phyloP scores from a whole-genome alignment of 768 basidiomycete species.

The Strobilomyces confusus region DNA sequence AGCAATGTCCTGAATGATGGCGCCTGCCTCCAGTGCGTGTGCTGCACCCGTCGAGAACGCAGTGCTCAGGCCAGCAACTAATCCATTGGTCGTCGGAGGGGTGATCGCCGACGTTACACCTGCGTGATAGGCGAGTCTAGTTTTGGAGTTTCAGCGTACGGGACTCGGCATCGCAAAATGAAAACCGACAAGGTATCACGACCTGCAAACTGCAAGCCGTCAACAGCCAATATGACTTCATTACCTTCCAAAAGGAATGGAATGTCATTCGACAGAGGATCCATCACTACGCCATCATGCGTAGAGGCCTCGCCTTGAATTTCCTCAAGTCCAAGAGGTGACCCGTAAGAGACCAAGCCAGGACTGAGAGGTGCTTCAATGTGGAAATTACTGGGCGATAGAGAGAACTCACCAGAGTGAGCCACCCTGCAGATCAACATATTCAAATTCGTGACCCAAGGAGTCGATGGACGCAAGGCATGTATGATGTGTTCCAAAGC shows the following conservation, averaged over 20 bases:
- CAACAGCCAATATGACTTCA: conserved; percentile 56
- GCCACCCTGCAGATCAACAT: conserved; percentile 64
- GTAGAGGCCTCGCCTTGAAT: conserved; percentile 52
- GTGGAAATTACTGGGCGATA: background rate
- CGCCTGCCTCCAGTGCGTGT: conserved; percentile 53
- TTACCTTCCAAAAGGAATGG: conserved; percentile 35
- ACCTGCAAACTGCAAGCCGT: conserved; percentile 68
- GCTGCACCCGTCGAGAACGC: conserved; percentile 54
- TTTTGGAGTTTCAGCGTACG: conserved; percentile 2
- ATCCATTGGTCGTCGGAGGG: conserved; percentile 47
- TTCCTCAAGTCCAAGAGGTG: conserved; percentile 51
- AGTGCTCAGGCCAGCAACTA: conserved; percentile 55
- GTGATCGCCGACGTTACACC: conserved; percentile 64
- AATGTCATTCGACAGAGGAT: conserved; percentile 33
- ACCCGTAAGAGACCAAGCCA: conserved; percentile 40
- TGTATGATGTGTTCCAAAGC: conserved; percentile 38
- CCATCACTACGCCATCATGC: conserved; percentile 53
- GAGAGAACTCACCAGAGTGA: conserved; percentile 43
- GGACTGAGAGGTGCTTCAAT: conserved; percentile 32
- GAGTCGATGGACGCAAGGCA: conserved; percentile 20
- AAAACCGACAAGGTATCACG: conserved; percentile 49
- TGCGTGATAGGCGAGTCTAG: conserved; percentile 62
- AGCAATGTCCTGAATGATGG: conserved; percentile 55
- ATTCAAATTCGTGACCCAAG: conserved; percentile 27
- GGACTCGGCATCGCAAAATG: background rate